phyloP scores from a whole-genome alignment of 306 rosid genomes.

The Adenanthera pavonina region DNA sequence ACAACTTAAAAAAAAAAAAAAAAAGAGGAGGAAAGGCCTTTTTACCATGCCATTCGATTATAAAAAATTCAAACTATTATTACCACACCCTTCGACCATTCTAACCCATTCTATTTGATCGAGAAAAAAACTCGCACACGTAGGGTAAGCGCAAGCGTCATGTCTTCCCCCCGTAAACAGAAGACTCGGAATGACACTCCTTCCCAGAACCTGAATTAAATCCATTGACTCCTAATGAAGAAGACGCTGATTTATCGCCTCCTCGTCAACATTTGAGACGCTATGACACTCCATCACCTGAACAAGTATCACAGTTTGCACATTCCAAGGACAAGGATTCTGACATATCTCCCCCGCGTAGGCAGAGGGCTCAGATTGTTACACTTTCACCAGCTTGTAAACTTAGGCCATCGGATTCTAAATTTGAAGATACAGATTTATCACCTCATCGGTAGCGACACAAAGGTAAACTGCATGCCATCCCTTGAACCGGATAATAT shows the following conservation, averaged over 20 bases:
- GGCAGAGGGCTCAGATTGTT: conserved; percentile 36
- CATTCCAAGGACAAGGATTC: conserved; percentile 24
- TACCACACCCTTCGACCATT: too few species aligned
- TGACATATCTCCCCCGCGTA: conserved; percentile 54
- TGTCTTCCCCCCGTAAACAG: conserved; percentile 67
- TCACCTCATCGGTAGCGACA: conserved; percentile 48
- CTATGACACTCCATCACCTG: conserved; percentile 60
- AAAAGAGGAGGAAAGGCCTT: too few species aligned
- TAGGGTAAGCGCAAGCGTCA: too few species aligned
- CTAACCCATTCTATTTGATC: too few species aligned
- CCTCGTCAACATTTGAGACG: conserved; percentile 40
- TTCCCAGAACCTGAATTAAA: conserved; percentile 57
- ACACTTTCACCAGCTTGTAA: conserved; percentile 38
- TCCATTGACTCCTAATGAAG: conserved; percentile 37
- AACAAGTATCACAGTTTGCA: conserved; percentile 29
- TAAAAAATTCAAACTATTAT: too few species aligned
- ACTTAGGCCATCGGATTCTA: conserved; percentile 27
- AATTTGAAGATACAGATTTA: conserved; percentile 46
- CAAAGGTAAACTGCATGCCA: conserved; percentile 27
- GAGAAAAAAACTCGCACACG: too few species aligned
- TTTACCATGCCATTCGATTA: too few species aligned
- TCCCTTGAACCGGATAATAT: conserved; percentile 34
- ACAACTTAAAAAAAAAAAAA: too few species aligned
- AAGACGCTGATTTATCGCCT: conserved; percentile 59
- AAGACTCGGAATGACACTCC: conserved; percentile 62